These are phyloP conservation scores for Laburnicola sp. DNA, from an alignment of 2,329 filamentous ascomycete species.

Conservation along the genomic window DNA sequence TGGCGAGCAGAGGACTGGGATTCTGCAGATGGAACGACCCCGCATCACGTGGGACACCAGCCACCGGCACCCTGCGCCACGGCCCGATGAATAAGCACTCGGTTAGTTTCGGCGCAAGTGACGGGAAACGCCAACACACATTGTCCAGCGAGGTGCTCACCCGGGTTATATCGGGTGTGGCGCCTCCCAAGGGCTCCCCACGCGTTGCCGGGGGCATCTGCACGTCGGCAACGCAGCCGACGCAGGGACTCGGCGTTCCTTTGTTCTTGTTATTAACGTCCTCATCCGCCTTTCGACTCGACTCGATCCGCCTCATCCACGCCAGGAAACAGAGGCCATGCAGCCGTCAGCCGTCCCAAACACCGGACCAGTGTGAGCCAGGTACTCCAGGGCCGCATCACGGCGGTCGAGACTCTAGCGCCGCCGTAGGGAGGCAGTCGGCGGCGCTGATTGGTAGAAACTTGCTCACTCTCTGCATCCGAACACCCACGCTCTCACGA, in stretches of 20 bases:
- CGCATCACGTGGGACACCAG: constrained; percentile 9
- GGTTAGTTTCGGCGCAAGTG: not conserved
- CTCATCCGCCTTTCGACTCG: constrained; percentile 4
- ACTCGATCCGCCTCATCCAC: not conserved
- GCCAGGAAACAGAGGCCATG: not conserved
- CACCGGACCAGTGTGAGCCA: constrained; percentile 1
- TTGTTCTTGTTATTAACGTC: not conserved
- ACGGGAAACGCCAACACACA: not conserved
- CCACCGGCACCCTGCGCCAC: constrained; percentile 1
- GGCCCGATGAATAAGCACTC: not conserved
- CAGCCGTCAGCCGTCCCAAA: constrained; percentile 2
- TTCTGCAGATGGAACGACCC: constrained; percentile 10
- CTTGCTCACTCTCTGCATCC: constrained; percentile 23
- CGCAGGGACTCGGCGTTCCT: constrained; percentile 11
- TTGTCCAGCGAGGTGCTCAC: not conserved
- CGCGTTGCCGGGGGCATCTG: constrained; percentile 4
- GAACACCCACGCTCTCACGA: constrained; percentile 8
- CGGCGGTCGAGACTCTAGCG: constrained; percentile 17
- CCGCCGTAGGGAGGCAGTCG: not conserved
- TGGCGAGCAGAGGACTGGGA: constrained; percentile 2
- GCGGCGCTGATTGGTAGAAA: constrained; percentile 15
- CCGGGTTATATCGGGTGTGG: not conserved
- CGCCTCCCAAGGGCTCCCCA: constrained; percentile 1
- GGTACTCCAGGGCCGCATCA: not conserved
- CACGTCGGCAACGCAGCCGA: constrained; percentile 1